Percentiles rank a stretch among this genome's conserved stretches.
phyloP scores from a whole-genome alignment of 768 basidiomycete genomes.

The Lactifluus rugatus region DNA sequence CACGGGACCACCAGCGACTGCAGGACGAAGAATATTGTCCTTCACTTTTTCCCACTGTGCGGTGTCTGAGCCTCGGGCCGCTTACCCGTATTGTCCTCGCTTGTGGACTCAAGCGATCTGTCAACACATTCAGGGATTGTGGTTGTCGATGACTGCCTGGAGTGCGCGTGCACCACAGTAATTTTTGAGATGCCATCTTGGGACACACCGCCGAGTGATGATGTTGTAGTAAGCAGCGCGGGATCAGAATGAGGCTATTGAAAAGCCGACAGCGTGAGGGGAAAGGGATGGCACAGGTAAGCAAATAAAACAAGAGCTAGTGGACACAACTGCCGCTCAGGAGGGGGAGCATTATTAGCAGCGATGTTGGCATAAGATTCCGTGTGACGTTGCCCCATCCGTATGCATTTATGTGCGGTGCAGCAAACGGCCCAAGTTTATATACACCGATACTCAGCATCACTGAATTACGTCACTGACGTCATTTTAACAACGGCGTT shows the following conservation, averaged over 20 bases:
- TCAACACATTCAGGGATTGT: constrained; percentile 21
- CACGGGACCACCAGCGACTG: constrained; percentile 61
- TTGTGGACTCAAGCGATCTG: neutral
- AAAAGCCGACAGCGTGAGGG: neutral
- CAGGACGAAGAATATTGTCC: constrained; percentile 50
- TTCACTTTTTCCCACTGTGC: constrained; percentile 45
- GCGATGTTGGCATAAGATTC: constrained; percentile 3
- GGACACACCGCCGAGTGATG: constrained; percentile 28
- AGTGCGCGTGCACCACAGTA: constrained; percentile 43
- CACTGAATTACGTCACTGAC: neutral
- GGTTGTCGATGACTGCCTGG: constrained; percentile 24
- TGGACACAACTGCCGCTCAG: neutral
- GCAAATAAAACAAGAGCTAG: neutral
- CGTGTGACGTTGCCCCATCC: neutral
- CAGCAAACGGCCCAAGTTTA: too few relatives aligned
- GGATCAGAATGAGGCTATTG: constrained; percentile 54
- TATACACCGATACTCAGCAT: too few relatives aligned
- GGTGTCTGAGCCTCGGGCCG: constrained; percentile 39
- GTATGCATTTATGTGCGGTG: too few relatives aligned
- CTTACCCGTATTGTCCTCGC: constrained; percentile 22
- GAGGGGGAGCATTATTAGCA: neutral
- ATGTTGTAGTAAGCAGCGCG: constrained; percentile 44
- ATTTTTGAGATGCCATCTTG: constrained; percentile 46
- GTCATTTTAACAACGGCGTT: neutral
- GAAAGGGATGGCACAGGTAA: constrained; percentile 13